Percentiles rank a stretch among this genome's conserved stretches.
Conservation (phyloP, 192 early-diverging fungal species). For the Cladochytrium replicatum region DNA sequence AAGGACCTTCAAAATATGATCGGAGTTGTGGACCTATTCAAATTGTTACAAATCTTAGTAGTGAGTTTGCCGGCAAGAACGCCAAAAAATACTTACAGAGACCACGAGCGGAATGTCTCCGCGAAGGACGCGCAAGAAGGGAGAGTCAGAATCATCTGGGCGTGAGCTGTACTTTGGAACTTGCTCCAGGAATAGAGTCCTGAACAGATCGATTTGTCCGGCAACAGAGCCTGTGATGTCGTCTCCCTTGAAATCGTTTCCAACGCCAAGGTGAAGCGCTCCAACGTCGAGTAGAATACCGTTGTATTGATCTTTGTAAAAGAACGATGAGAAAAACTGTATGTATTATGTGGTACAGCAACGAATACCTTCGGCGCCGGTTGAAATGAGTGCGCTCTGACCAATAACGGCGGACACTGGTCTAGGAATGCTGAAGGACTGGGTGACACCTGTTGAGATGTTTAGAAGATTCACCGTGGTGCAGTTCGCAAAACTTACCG, state of each 20-base stretch:
- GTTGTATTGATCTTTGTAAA: slow-evolving; percentile 19
- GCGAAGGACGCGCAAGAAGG: neutral
- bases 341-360: too few relatives aligned
- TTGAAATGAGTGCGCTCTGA: too few relatives aligned
- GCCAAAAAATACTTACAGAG: too few relatives aligned
- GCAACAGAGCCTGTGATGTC: neutral
- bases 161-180: too few relatives aligned
- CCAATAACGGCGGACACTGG: slow-evolving; percentile 47
- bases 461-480: too few relatives aligned
- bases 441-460: slow-evolving; percentile 12
- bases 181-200: neutral
- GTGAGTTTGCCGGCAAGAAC: too few relatives aligned
- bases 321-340: neutral
- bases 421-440: slow-evolving; percentile 33
- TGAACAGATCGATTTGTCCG: neutral
- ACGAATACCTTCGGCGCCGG: slow-evolving; percentile 40
- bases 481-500: neutral
- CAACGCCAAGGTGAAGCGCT: too few relatives aligned
- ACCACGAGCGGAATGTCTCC: slow-evolving; percentile 2
- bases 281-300: slow-evolving; percentile 31
- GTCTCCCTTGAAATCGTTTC: neutral
- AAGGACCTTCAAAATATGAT: slow-evolving; percentile 44
- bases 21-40: neutral
- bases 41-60: too few relatives aligned
- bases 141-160: neutral